Evolutionary conservation across 2,329 filamentous ascomycete species (phyloP), one percentile per base, ranked within the genome.

Genomic region (Whalleya microplaca): DNA sequence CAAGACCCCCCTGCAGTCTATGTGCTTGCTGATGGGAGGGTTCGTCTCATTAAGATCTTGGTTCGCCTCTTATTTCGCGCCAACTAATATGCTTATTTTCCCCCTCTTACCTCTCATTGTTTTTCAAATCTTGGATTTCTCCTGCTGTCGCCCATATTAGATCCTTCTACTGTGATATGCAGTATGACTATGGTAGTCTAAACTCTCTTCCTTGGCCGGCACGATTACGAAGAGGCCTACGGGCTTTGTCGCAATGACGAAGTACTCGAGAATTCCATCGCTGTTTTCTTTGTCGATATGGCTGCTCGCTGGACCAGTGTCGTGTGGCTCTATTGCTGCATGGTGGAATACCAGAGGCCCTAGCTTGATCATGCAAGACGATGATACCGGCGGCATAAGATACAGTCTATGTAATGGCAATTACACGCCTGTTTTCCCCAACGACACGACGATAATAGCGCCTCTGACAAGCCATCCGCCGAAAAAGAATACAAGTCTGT

Each of bases 311-410:
- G 54, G 45, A n/a, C 57, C 59, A 19, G 66, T 59, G 8, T 62
- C 58, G 12, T 61, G 61, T 23, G 69, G 66, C 21, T 56, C 64
- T 12, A 70, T 76, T 6, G 66, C 72, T 4, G 72, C 72, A 1
- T 77, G 75, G 74, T 74, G 64, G 66, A 68, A 68, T 40, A 60
- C 60, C 2, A 57, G 68, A 41, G 73, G 68, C 1, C 69, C 72
- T 12, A 71, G 72, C 41, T 49, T 77, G 18, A 61, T 76, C 29
- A 55, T 74, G 45, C 73, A 74, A 55, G 73, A 76, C 62, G 62
- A 66, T 21, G 68, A 68, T n/a, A 72, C 71, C 1, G 70, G 68
- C 16, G 58, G 58, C 12, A 70, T 76, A 49, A 68, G 66, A 32
- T 73, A 77, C 62, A 76, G 70, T 55, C 66, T 67, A 42, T 72